Evolutionary conservation across 345 rosid genomes (phyloP).

Genomic region (Streptanthus diversifolius): DNA sequence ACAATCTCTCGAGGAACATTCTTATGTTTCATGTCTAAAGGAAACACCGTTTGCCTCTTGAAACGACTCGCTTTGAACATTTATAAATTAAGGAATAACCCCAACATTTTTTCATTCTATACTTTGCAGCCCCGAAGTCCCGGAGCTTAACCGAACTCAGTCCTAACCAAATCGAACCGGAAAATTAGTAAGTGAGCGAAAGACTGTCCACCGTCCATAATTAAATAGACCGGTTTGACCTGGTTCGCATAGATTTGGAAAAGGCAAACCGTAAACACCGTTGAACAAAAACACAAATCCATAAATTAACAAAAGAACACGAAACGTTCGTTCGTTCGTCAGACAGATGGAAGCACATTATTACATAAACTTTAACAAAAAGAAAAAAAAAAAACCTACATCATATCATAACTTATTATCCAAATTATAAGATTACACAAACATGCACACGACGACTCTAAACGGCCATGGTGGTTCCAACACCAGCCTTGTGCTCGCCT

Average conservation of each 20-base stretch:
- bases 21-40: not conserved
- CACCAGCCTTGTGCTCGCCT: slow-evolving; percentile 34
- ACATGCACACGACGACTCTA: not conserved
- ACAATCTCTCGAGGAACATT: not conserved
- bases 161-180: not conserved
- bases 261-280: not conserved
- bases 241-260: not conserved
- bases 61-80: not conserved
- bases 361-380: not conserved
- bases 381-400: not conserved
- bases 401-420: not conserved
- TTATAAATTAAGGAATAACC: not conserved
- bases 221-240: no score
- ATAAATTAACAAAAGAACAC: slow-evolving; percentile 18
- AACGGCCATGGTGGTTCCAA: slow-evolving; percentile 29
- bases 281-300: not conserved
- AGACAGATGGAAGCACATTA: slow-evolving; percentile 14
- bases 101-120: not conserved
- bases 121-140: not conserved
- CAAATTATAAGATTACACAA: not conserved
- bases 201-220: no score
- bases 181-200: no score
- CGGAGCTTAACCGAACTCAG: not conserved
- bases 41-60: not conserved
- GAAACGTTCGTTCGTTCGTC: not conserved